Percentiles rank a stretch among this genome's conserved stretches.
Evolutionary conservation across 495 filamentous ascomycete genomes (phyloP).

Genomic region (Aspergillus heteromorphus): DNA sequence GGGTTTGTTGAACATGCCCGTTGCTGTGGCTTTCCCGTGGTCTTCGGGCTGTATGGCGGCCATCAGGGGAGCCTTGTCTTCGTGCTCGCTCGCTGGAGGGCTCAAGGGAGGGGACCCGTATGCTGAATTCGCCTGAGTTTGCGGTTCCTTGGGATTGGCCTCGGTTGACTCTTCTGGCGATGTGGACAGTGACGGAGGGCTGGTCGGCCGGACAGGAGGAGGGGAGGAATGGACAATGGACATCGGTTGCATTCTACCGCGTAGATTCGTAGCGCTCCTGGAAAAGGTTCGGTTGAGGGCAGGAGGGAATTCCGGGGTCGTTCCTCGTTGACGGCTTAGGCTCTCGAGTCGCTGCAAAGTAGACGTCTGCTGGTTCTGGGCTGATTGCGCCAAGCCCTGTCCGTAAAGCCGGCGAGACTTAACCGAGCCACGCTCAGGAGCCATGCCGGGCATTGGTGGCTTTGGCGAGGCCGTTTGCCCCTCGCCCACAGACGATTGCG

Average conservation of each 20-base stretch:
- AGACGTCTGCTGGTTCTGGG: conserved; percentile 74
- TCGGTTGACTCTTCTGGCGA: conserved; percentile 29
- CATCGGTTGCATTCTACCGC: conserved; percentile 51
- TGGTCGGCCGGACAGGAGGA: conserved; percentile 39
- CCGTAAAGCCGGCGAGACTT: conserved; percentile 81
- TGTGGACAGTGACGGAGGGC: conserved; percentile 44
- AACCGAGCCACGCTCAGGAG: conserved; percentile 47
- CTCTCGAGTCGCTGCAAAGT: conserved; percentile 75
- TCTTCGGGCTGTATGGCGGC: conserved; percentile 69
- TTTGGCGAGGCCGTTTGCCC: neutral
- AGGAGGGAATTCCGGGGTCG: conserved; percentile 32
- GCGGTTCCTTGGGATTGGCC: conserved; percentile 19
- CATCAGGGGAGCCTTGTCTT: conserved; percentile 51
- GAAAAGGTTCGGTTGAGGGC: conserved; percentile 38
- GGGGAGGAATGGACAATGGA: conserved; percentile 34
- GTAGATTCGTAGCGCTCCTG: conserved; percentile 51
- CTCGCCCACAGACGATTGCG: conserved; percentile 11
- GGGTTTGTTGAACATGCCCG: conserved; percentile 80
- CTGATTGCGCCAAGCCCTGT: conserved; percentile 70
- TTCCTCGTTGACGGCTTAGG: conserved; percentile 49
- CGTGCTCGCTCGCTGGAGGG: conserved; percentile 65
- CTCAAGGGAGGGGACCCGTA: conserved; percentile 62
- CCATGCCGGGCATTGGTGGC: conserved; percentile 30
- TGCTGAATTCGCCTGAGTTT: conserved; percentile 25
- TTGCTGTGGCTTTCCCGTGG: conserved; percentile 76